phyloP scores from a whole-genome alignment of 805 yeast species.

The Suhomyces vadensis region DNA sequence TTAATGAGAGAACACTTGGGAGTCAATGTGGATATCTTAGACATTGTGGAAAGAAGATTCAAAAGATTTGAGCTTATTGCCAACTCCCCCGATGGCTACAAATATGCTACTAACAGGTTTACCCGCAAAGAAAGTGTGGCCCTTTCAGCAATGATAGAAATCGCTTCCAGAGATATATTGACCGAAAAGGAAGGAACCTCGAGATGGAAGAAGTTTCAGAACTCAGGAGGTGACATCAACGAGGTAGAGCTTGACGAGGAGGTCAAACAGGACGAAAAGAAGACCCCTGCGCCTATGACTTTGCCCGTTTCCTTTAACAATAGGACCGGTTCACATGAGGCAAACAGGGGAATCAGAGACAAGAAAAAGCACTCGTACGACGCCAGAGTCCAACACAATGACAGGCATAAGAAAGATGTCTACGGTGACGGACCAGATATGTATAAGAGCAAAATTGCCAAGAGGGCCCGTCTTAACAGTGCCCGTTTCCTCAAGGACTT shows the following conservation, averaged over 20 bases:
- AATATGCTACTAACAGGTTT: slow-evolving; percentile 48
- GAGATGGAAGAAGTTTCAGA: slow-evolving; percentile 44
- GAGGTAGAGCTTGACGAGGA: slow-evolving; percentile 23
- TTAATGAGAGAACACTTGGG: slow-evolving; percentile 97
- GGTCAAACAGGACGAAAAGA: slow-evolving; percentile 14
- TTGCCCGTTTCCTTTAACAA: slow-evolving; percentile 72
- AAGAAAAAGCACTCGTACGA: slow-evolving; percentile 80
- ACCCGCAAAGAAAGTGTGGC: slow-evolving; percentile 29
- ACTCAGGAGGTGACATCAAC: slow-evolving; percentile 10
- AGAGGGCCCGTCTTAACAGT: slow-evolving; percentile 53
- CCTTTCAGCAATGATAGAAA: slow-evolving; percentile 70
- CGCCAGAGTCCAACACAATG: slow-evolving; percentile 70
- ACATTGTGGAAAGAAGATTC: slow-evolving; percentile 75
- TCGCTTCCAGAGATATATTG: slow-evolving; percentile 70
- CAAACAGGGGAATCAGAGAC: slow-evolving; percentile 82
- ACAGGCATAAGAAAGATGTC: slow-evolving; percentile 69
- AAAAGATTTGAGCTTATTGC: slow-evolving; percentile 49
- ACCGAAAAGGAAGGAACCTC: slow-evolving; percentile 48
- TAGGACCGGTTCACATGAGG: slow-evolving; percentile 73
- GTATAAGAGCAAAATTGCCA: slow-evolving; percentile 47
- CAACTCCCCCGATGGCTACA: slow-evolving; percentile 38
- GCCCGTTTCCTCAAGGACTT: slow-evolving; percentile 56
- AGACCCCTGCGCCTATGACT: slow-evolving; percentile 33
- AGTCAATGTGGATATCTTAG: slow-evolving; percentile 84
- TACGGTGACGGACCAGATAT: slow-evolving; percentile 75